These are phyloP conservation scores for Pleurotus eryngii DNA, from an alignment of 768 basidiomycete species.

Conservation along the genomic window DNA sequence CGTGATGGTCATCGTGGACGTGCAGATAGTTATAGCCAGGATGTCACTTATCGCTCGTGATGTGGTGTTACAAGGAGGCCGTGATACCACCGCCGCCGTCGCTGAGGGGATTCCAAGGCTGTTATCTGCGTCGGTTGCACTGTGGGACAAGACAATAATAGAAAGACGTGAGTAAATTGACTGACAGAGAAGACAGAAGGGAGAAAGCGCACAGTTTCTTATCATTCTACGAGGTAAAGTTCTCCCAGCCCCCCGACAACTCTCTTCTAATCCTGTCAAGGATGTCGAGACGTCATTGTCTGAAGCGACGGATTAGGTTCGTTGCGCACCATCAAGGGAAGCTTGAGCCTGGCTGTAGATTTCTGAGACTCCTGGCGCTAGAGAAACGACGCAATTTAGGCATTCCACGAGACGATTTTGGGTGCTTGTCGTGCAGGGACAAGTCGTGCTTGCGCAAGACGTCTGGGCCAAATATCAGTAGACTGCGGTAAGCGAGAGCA, in stretches of 20 bases:
- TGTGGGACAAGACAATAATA: not conserved
- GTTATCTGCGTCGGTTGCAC: not conserved
- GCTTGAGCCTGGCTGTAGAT: not conserved
- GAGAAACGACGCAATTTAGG: not conserved
- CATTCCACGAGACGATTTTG: conserved; percentile 1
- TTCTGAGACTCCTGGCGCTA: not conserved
- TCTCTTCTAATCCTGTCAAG: not conserved
- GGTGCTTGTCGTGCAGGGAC: not conserved
- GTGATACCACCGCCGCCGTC: not conserved
- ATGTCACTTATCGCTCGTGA: not conserved
- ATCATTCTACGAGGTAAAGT: not conserved
- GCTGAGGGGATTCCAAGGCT: not conserved
- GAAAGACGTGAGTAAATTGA: not conserved
- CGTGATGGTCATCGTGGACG: too few species aligned
- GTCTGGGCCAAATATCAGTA: not conserved
- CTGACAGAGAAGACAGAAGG: not conserved
- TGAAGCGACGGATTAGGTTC: not conserved
- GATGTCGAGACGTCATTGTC: not conserved
- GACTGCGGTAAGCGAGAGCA: not conserved
- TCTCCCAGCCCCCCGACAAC: not conserved
- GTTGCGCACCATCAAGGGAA: not conserved
- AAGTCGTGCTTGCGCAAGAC: not conserved
- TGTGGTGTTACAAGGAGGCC: not conserved
- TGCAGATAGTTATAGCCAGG: too few species aligned
- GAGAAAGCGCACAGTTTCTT: not conserved